phyloP scores from a whole-genome alignment of 257 asterid genomes.

The Primulina huaijiensis region DNA sequence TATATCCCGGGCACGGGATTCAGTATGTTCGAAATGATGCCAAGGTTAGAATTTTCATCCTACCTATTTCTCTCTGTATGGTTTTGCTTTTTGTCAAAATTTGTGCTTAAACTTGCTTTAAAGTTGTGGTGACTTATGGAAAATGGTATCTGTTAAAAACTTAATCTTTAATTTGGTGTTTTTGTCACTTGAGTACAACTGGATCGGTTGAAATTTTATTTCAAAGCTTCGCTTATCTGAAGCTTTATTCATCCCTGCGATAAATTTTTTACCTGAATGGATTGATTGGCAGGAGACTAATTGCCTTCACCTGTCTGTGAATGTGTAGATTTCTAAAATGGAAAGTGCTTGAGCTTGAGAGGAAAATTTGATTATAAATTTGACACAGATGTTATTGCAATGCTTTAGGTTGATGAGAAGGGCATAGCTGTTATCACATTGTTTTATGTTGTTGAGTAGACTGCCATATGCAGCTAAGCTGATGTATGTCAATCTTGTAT shows the following conservation, averaged over 20 bases:
- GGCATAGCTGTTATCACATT: not conserved
- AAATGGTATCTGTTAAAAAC: not conserved
- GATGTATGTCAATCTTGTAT: not conserved
- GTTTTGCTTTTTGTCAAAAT: not conserved
- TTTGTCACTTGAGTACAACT: not conserved
- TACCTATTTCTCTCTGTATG: not conserved
- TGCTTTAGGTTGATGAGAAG: not conserved
- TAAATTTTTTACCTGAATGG: not conserved
- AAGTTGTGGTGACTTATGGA: not conserved
- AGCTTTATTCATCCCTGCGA: not conserved
- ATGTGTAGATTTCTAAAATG: not conserved
- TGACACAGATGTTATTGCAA: not conserved
- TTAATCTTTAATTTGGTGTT: not conserved
- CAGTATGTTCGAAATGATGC: slow-evolving; percentile 91
- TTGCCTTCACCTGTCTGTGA: not conserved
- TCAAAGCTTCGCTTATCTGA: not conserved
- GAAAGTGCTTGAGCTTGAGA: not conserved
- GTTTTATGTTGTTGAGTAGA: not conserved
- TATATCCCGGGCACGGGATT: slow-evolving; percentile 88
- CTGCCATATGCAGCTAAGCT: not conserved
- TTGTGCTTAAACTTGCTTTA: slow-evolving; percentile 8
- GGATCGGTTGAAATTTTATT: not conserved
- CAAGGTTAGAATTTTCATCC: slow-evolving; percentile 40
- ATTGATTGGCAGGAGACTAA: not conserved
- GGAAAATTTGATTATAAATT: not conserved